These are phyloP conservation scores for Thymus mandschuricus DNA, from an alignment of 257 asterid genomes.

Conservation along the genomic window DNA sequence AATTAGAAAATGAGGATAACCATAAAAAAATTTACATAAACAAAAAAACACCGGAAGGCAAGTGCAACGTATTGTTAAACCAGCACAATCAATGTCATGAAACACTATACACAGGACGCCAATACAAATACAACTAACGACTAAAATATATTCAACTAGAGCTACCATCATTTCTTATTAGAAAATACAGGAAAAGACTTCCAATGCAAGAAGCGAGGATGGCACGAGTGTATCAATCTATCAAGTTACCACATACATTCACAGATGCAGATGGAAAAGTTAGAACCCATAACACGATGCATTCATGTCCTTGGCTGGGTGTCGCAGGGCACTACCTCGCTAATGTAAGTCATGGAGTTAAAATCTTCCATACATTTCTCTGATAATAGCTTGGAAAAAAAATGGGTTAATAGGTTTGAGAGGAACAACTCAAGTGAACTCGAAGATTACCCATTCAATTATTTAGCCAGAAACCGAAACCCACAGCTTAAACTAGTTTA, in stretches of 20 bases:
- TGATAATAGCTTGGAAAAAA: too few relatives aligned
- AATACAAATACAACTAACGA: neutral
- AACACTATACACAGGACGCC: neutral
- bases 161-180: neutral
- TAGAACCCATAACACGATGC: too few relatives aligned
- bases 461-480: neutral
- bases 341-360: too few relatives aligned
- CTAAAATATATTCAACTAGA: neutral
- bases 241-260: too few relatives aligned
- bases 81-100: neutral
- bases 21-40: neutral
- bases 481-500: neutral
- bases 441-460: neutral
- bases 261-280: too few relatives aligned
- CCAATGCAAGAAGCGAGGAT: too few relatives aligned
- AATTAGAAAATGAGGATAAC: slow-evolving; percentile 5
- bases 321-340: too few relatives aligned
- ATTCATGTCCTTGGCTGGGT: too few relatives aligned
- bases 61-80: neutral
- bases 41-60: neutral
- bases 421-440: neutral
- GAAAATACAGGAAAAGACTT: too few relatives aligned
- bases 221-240: too few relatives aligned
- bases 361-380: too few relatives aligned
- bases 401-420: too few relatives aligned